phyloP scores from a whole-genome alignment of 768 basidiomycete species.

The Lactarius trivialis region DNA sequence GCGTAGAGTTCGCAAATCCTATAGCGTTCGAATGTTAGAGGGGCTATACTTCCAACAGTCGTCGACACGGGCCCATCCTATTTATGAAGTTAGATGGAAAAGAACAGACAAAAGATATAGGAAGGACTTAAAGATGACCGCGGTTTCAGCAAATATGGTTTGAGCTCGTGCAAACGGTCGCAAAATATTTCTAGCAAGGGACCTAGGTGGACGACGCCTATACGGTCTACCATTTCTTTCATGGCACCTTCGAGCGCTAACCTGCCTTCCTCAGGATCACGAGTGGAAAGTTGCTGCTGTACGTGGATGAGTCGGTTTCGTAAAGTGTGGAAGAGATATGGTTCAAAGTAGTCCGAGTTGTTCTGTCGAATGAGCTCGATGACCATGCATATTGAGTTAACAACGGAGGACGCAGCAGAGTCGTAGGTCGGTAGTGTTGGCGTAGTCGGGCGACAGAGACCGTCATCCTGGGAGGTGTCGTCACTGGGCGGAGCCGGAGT shows the following conservation, averaged over 20 bases:
- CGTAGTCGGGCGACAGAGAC: slow-evolving; percentile 15
- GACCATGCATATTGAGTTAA: slow-evolving; percentile 80
- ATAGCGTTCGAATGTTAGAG: slow-evolving; percentile 91
- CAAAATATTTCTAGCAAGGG: slow-evolving; percentile 70
- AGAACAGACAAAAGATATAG: not conserved
- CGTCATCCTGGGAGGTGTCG: slow-evolving; percentile 22
- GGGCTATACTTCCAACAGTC: slow-evolving; percentile 64
- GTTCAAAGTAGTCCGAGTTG: slow-evolving; percentile 98
- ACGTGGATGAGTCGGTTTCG: slow-evolving; percentile 85
- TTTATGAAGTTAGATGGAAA: slow-evolving; percentile 16
- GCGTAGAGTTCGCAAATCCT: slow-evolving; percentile 96
- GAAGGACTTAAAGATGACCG: slow-evolving; percentile 60
- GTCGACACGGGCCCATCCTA: slow-evolving; percentile 66
- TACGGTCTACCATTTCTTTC: slow-evolving; percentile 74
- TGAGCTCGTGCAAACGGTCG: slow-evolving; percentile 59
- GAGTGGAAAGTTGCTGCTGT: slow-evolving; percentile 58
- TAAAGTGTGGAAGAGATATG: slow-evolving; percentile 90
- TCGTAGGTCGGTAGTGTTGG: slow-evolving; percentile 40
- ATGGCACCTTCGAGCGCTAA: slow-evolving; percentile 64
- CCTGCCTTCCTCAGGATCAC: slow-evolving; percentile 50
- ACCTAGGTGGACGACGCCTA: slow-evolving; percentile 89
- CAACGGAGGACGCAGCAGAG: slow-evolving; percentile 69
- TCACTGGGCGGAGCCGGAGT: not conserved
- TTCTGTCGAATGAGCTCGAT: slow-evolving; percentile 95
- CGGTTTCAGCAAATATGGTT: slow-evolving; percentile 62